Conservation (phyloP, 1,139 yeast genomes). For the Candida neerlandica region DNA sequence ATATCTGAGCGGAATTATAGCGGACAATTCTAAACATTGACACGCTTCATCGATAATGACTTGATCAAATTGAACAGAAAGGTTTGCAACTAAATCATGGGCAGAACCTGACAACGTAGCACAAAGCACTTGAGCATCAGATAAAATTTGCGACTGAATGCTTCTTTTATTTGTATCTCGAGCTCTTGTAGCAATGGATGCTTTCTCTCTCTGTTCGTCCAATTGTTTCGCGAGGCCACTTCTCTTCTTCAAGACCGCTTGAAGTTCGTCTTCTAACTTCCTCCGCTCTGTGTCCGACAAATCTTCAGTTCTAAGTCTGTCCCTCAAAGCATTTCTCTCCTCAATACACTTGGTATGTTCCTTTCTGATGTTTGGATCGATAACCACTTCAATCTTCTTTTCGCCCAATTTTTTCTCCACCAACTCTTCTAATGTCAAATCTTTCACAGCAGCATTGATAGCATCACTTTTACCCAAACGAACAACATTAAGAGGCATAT, state of each 20-base stretch:
- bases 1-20: constrained; percentile 88
- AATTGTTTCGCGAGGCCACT: constrained; percentile 72
- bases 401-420: constrained; percentile 67
- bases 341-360: constrained; percentile 55
- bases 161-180: constrained; percentile 79
- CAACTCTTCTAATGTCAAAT: constrained; percentile 82
- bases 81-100: constrained; percentile 75
- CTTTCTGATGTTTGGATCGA: constrained; percentile 51
- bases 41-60: constrained; percentile 98
- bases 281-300: constrained; percentile 43
- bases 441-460: constrained; percentile 78
- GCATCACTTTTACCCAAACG: constrained; percentile 91
- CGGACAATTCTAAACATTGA: constrained; percentile 92
- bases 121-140: constrained; percentile 85
- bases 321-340: constrained; percentile 53
- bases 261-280: constrained; percentile 47
- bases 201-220: constrained; percentile 78
- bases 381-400: constrained; percentile 28
- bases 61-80: constrained; percentile 83
- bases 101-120: constrained; percentile 95
- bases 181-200: constrained; percentile 67
- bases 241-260: constrained; percentile 59
- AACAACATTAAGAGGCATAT: constrained; percentile 70
- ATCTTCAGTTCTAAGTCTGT: constrained; percentile 32
- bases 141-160: constrained; percentile 70